Evolutionary conservation across 108 stramenopile genomes (phyloP), one percentile per base, ranked within the genome.

Genomic region (Cyclostephanos tholiformis): DNA sequence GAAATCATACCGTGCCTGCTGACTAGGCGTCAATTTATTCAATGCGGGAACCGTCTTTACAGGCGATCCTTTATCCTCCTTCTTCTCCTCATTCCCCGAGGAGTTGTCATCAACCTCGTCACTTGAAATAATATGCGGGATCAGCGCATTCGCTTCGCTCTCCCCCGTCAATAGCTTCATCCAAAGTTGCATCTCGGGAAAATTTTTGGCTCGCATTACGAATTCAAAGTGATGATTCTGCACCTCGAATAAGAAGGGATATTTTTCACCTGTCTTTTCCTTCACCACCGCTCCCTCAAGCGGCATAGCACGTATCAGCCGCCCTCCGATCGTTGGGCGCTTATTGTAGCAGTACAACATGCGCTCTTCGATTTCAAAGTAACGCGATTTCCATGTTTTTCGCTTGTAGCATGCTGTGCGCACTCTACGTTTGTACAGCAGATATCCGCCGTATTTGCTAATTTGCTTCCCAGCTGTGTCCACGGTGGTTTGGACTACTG

Each of bases 321-420:
- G 65, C 25, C 78, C 81, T 11, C 79, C 88, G 56, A 48, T 43
- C 5, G 71, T 72, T 43, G 79, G 77, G 26, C 73, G 57, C 1
- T 69, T 49, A 52, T 88, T 88, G 88, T 95, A 96, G 75, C 97
- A 98, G 70, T 96, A 95, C 22, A 99, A 83, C 84, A 99, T 96
- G 11, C 92, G 87, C 53, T 97, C 92, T 74, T 95, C 90, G 19
- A 99, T 85, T 44, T 89, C 91, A 84, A 97, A 97, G 81, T 95
- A 97, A 11, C 96, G 91, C 27, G 59, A 79, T 67, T 95, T 96
- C 97, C 97, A 98, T 19, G 65, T 85, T 69, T 95, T 95, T 29
- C 76, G 75, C 67, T 89, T 92, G 84, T 84, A 89, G 68, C 74
- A 87, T 39, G 84, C 77, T 11, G 84, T 84, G 11, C 93, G 85